Base-by-base conservation (phyloP, 306 rosid genomes). In the Sicyos baderoa region DNA sequence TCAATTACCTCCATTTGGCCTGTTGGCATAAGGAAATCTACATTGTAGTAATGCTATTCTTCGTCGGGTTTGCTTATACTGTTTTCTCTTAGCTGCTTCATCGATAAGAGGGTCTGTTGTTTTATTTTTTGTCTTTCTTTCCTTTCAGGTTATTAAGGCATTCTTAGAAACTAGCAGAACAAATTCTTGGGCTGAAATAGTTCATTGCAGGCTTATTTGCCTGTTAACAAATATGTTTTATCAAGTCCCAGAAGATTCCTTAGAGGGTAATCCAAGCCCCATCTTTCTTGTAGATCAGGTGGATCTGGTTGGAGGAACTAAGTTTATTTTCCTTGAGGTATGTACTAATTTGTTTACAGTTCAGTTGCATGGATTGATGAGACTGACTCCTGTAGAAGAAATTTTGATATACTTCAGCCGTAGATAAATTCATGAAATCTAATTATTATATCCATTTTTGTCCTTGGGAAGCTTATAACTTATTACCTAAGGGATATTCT, bases 111-210 rank as follows among this genome's bases (percentile, higher is more conserved):
- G 27, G 47, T 27, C 9, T 55, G 42, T 40, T 58, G 54, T 22
- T 22, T 55, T 48, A 72, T 25, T 40, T 9, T 58, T 14, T 23
- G 27, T 73, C 21, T 29, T 23, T 17, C 42, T 37, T 25, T 10
- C 15, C 66, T 59, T 72, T 32, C 82, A 94, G 99, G 99, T 94
- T 78, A 66, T 88, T 72, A 88, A 83, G 82, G 86, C 70, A 82
- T 88, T 94, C 59, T 66, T 94, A 71, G 80, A 79, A 82, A 80
- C 67, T 78, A 90, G 99, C 82, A 80, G 95, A 86, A 78, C 56
- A 79, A 85, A 94, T 80, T 84, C 95, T 74, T 94, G 99, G 99
- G 99, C 96, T 75, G 99, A 90, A 70, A 75, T 94, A 80, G 99
- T 94, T 76, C 97, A 86, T 72, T 77, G 90, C 86, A 94, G 88